Percentiles rank a stretch among this genome's conserved stretches.
These are phyloP conservation scores for Cladophialophora chaetospira DNA, from an alignment of 2,329 filamentous ascomycete species.

Conservation along the genomic window DNA sequence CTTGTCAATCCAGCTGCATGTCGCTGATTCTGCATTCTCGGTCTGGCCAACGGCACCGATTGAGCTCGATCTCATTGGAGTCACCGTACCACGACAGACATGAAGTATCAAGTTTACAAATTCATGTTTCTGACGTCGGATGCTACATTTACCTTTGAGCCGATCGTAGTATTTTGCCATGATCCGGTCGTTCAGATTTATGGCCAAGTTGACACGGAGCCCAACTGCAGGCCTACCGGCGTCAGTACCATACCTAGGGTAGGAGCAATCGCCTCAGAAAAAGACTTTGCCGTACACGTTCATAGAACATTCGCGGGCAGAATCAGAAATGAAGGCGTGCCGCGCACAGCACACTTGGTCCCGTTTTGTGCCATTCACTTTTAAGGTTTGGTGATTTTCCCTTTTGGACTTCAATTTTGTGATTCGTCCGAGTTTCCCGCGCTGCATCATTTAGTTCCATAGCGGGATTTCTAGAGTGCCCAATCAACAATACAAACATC, in stretches of 20 bases:
- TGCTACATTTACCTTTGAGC: neutral
- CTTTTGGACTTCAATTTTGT: conserved; percentile 18
- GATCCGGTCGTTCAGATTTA: too few species aligned
- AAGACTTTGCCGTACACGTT: too few species aligned
- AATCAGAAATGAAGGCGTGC: too few species aligned
- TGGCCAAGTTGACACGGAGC: neutral
- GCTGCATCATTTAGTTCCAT: conserved; percentile 1
- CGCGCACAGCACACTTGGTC: too few species aligned
- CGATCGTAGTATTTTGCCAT: too few species aligned
- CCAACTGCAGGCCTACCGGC: neutral
- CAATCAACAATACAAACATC: conserved; percentile 12
- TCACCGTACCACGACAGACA: neutral
- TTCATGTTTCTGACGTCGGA: conserved; percentile 1
- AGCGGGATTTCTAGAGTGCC: neutral
- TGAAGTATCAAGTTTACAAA: conserved; percentile 1
- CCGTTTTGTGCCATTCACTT: too few species aligned
- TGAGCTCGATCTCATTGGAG: neutral
- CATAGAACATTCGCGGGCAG: too few species aligned
- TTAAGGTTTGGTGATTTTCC: conserved; percentile 1
- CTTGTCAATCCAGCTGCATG: too few species aligned
- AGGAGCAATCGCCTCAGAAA: neutral
- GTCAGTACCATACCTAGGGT: neutral
- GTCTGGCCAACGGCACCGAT: neutral
- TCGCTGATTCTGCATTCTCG: too few species aligned
- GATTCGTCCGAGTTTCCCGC: conserved; percentile 16